Base-by-base conservation (phyloP, 768 basidiomycete species). In the Tulasnella sp. region DNA sequence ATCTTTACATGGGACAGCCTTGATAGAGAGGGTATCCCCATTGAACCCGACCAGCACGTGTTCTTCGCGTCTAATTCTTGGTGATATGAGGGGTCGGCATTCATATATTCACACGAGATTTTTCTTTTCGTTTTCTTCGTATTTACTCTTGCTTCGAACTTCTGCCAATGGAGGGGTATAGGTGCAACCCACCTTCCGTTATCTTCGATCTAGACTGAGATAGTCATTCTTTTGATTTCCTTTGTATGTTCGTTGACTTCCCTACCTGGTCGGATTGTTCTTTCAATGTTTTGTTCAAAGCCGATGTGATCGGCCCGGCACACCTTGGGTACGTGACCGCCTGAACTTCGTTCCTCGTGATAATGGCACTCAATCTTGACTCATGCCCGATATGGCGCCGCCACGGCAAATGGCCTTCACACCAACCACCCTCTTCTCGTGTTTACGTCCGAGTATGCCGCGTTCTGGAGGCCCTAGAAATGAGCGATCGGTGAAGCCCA, bases 1-100 rank as follows among this genome's bases (percentile, higher is more conserved):
- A 77, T 40, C 44, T 77, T 35, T 70, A 72, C 40, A 77, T 77
- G 39, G 75, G 75, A 15, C 75, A 51, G 20, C 44, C 51, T 57
- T 75, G 39, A 75, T 10, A 29, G 55, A 57, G 55, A 29, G 55
- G 55, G 55, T 29, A 57, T 10, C 20, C 5, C 55, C 26, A 2
- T 57, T n/a, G 55, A 9, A 57, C 15, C 44, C 44, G 44, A 46
- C 18, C 44, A 46, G 18, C 44, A 46, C 11, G 44, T 13, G 13
- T 46, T 46, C 44, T 46, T 46, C 18, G 18, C 44, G 11, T 46
- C 44, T 46, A 15, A 46, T 5, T 46, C 18, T 46, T 18, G 44
- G n/a, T 46, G 44, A 46, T 46, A 46, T 46, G 2, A 18, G 44
- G 11, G 11, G 11, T 13, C 44, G 44, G 18, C 44, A 46, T 46